Percentiles rank a stretch among this genome's conserved stretches.
phyloP scores from a whole-genome alignment of 2,329 filamentous ascomycete species.

The Diaporthe velutina region DNA sequence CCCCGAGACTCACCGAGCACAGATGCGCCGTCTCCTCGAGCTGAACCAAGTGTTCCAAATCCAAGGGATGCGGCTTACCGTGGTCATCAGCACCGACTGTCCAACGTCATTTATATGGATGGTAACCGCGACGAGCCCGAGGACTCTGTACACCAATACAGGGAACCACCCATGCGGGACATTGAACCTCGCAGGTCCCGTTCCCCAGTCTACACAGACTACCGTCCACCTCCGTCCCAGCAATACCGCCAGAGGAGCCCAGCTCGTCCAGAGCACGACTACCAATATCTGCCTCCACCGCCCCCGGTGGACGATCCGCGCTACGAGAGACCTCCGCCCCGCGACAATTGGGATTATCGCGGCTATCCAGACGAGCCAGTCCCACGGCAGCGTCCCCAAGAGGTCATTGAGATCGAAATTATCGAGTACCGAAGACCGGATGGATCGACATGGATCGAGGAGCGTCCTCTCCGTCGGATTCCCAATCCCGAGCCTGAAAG shows the following conservation, averaged over 20 bases:
- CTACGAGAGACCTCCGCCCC: conserved; percentile 46
- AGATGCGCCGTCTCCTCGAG: conserved; percentile 36
- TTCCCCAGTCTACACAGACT: conserved; percentile 49
- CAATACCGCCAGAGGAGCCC: conserved; percentile 51
- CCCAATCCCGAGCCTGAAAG: conserved; percentile 47
- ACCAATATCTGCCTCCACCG: conserved; percentile 46
- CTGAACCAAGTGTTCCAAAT: not conserved
- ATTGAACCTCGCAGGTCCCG: conserved; percentile 47
- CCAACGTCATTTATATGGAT: conserved; percentile 37
- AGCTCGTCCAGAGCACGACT: conserved; percentile 44
- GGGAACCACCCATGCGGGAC: conserved; percentile 41
- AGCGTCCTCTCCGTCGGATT: conserved; percentile 53
- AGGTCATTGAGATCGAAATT: conserved; percentile 58
- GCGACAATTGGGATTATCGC: conserved; percentile 34
- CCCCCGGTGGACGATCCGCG: conserved; percentile 43
- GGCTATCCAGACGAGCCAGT: conserved; percentile 39
- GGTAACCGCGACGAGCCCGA: conserved; percentile 26
- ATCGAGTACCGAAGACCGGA: conserved; percentile 59
- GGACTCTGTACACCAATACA: conserved; percentile 39
- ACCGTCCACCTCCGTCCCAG: conserved; percentile 44
- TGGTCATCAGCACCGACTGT: conserved; percentile 31
- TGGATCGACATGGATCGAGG: conserved; percentile 60
- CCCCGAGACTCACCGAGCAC: conserved; percentile 28
- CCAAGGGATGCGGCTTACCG: conserved; percentile 24
- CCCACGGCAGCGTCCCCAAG: conserved; percentile 48